Base-by-base conservation (phyloP, 2,329 filamentous ascomycete species). In the Sarocladiaceae sp. region DNA sequence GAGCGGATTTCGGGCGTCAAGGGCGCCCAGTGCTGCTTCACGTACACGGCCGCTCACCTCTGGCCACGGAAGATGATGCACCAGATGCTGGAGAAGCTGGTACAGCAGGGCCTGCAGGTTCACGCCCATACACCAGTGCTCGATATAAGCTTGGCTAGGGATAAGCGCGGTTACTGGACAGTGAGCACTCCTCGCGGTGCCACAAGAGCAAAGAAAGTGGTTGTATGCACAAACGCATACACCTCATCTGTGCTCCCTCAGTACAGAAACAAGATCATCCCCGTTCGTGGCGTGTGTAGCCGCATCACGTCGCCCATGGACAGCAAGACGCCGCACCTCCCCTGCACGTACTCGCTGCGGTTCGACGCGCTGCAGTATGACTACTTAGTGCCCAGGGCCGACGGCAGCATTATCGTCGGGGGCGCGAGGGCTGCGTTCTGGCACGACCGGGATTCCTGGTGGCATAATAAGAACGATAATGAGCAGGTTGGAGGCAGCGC, bases 171-270 rank as follows among this genome's bases (percentile, higher is more conserved):
- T 8, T 11, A n/a, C 1, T 56, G 53, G 57, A 13, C 23, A 11
- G 44, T 48, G 11, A 11, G 29, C 4, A 48, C 44, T 12, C 15
- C 18, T 23, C 25, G 52, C 7, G 86, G 84, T 11, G 62, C 55
- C 0, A 75, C 86, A 50, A 63, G 58, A 10, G 72, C 85, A 1
- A 71, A 69, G 23, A 76, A 75, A 29, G 71, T 88, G 13, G 68
- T 88, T 17, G 73, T 86, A 39, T 84, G 85, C 15, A 87, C 82
- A 1, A 89, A 89, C 58, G 85, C 72, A 12, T 88, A 87, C 63
- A 86, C 83, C 0, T 77, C 82, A 1, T 74, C 77, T 12, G 63
- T 89, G 5, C 67, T 84, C 1, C 83, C 83, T 0, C 63, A 75
- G 52, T 87, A 86, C 61, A 66, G 71, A 6, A 74, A 77, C 54